Percentiles rank a stretch among this genome's conserved stretches.
Conservation (phyloP, 2,329 filamentous ascomycete species). For the Scedosporium aurantiacum region DNA sequence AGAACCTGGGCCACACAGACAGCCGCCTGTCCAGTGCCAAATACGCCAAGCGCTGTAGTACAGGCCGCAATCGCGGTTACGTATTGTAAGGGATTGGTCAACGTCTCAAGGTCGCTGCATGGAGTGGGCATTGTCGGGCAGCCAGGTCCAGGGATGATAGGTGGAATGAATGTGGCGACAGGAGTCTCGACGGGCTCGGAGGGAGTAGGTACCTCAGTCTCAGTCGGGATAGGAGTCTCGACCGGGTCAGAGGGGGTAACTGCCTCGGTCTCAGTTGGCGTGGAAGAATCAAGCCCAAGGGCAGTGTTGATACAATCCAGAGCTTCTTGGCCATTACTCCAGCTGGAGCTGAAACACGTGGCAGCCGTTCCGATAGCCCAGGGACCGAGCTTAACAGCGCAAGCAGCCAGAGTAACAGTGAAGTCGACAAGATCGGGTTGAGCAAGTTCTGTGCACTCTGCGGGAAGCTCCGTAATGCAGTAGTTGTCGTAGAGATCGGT, state of each 20-base stretch:
- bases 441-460: constrained; percentile 2
- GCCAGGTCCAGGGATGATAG: too few relatives aligned
- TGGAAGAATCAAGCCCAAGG: not conserved
- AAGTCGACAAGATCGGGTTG: constrained; percentile 7
- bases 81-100: not conserved
- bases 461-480: constrained; percentile 7
- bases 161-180: too few relatives aligned
- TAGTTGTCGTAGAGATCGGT: not conserved
- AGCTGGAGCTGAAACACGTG: not conserved
- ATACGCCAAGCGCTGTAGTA: not conserved
- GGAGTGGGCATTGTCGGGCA: not conserved
- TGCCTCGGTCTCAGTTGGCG: too few relatives aligned
- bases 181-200: too few relatives aligned
- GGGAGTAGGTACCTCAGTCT: too few relatives aligned
- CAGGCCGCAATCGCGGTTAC: not conserved
- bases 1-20: not conserved
- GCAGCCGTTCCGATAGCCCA: not conserved
- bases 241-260: too few relatives aligned
- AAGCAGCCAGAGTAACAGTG: constrained; percentile 6
- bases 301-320: not conserved
- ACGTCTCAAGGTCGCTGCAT: not conserved
- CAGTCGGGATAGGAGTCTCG: too few relatives aligned
- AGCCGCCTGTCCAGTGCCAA: not conserved
- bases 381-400: not conserved
- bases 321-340: not conserved